phyloP scores from a whole-genome alignment of 257 asterid species.

The Echites panduratus region DNA sequence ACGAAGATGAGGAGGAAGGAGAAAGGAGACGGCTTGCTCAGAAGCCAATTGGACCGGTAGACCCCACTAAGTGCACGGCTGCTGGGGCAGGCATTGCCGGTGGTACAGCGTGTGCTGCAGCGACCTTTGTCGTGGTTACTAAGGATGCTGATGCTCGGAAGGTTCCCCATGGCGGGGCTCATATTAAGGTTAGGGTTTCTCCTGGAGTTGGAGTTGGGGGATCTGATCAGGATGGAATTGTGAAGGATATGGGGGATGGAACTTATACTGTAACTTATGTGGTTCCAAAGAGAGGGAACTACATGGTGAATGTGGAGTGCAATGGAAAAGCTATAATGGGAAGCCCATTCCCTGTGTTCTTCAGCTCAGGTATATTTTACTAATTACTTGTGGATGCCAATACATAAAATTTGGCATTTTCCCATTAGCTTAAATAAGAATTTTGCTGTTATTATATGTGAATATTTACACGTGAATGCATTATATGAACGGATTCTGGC shows the following conservation, averaged over 20 bases:
- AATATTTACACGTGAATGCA: neutral
- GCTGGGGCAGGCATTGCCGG: constrained; percentile 93
- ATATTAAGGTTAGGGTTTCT: constrained; percentile 60
- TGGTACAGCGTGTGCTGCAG: constrained; percentile 77
- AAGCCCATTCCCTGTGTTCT: constrained; percentile 96
- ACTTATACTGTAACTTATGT: constrained; percentile 77
- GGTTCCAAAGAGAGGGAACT: constrained; percentile 87
- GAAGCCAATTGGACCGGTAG: constrained; percentile 70
- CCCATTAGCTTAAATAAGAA: neutral
- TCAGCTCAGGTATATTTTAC: constrained; percentile 62
- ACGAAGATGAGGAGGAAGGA: constrained; percentile 50
- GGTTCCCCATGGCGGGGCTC: constrained; percentile 77
- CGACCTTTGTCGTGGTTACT: constrained; percentile 68
- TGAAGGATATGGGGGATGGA: constrained; percentile 92
- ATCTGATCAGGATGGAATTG: constrained; percentile 72
- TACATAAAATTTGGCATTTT: neutral
- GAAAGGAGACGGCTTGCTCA: constrained; percentile 38
- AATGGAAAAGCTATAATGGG: constrained; percentile 92
- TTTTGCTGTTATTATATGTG: neutral
- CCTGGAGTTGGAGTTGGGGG: constrained; percentile 94
- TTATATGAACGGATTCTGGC: neutral
- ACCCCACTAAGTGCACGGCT: constrained; percentile 88
- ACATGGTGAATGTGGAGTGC: constrained; percentile 95
- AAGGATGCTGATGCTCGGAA: constrained; percentile 80
- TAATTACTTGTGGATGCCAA: neutral